Evolutionary conservation across 352 stramenopile genomes (phyloP).

Genomic region (Globisporangium carolinianum): DNA sequence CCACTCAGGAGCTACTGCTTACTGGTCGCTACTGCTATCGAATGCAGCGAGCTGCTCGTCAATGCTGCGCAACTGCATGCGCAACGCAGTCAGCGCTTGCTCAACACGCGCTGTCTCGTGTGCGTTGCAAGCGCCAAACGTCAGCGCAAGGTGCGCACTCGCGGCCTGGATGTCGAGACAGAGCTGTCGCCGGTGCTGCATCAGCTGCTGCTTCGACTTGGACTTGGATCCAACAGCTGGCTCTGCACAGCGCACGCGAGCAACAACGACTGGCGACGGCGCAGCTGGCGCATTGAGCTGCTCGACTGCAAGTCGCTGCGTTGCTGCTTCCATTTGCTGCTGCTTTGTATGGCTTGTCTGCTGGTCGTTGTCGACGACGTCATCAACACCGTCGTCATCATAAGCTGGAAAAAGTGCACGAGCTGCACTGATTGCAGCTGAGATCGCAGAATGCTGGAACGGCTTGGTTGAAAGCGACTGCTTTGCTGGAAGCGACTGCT

Average conservation of each 20-base stretch:
- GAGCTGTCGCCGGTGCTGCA: constrained; percentile 28
- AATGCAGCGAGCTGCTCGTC: constrained; percentile 8
- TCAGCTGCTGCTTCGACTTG: neutral
- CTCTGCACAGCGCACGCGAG: neutral
- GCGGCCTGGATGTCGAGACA: constrained; percentile 48
- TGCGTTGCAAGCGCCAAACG: constrained; percentile 15
- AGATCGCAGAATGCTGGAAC: neutral
- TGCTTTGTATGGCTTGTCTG: neutral
- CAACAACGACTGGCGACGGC: neutral
- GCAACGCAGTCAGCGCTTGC: constrained; percentile 12
- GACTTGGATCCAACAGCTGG: neutral
- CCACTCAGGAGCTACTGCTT: too few relatives aligned
- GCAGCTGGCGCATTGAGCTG: neutral
- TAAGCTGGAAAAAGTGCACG: constrained; percentile 6
- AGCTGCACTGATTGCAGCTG: constrained; percentile 9
- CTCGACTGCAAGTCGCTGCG: neutral
- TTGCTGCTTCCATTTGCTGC: neutral
- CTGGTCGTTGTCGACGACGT: neutral
- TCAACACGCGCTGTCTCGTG: constrained; percentile 12
- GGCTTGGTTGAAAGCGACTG: neutral
- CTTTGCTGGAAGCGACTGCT: neutral
- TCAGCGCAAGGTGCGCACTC: constrained; percentile 39
- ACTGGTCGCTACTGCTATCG: too few relatives aligned
- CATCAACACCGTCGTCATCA: neutral
- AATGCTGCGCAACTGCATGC: constrained; percentile 6